Evolutionary conservation across 2,329 filamentous ascomycete genomes (phyloP).

Genomic region (Albifimbria verrucaria): DNA sequence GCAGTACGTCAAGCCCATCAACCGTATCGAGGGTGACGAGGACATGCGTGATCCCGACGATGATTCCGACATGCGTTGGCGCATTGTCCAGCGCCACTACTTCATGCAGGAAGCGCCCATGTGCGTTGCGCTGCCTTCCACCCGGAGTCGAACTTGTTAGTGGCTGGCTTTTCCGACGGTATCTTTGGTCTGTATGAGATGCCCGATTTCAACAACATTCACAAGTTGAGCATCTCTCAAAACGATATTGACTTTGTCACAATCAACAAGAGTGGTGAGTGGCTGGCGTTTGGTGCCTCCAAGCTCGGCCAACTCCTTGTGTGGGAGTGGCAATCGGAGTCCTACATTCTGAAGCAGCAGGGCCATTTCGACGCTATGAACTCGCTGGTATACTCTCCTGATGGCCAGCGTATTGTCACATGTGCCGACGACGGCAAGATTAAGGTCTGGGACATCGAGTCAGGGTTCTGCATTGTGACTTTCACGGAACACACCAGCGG

Average conservation of each 20-base stretch:
- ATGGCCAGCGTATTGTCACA: slow-evolving; percentile 89
- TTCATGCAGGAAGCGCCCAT: slow-evolving; percentile 87
- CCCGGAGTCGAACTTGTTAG: slow-evolving; percentile 81
- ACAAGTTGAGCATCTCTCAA: slow-evolving; percentile 89
- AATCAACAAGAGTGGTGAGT: slow-evolving; percentile 92
- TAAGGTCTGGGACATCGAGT: slow-evolving; percentile 96
- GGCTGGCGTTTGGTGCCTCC: slow-evolving; percentile 94
- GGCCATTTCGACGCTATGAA: slow-evolving; percentile 97
- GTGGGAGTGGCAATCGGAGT: slow-evolving; percentile 99
- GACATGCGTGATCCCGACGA: slow-evolving; percentile 59
- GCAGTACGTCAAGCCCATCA: slow-evolving; percentile 70
- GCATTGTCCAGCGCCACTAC: slow-evolving; percentile 86
- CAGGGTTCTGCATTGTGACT: slow-evolving; percentile 95
- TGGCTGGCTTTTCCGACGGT: slow-evolving; percentile 93
- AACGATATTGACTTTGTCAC: slow-evolving; percentile 94
- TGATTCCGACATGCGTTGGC: slow-evolving; percentile 73
- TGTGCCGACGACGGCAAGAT: slow-evolving; percentile 96
- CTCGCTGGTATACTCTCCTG: slow-evolving; percentile 85
- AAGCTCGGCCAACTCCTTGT: slow-evolving; percentile 94
- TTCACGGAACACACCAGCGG: slow-evolving; percentile 96
- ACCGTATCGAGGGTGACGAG: slow-evolving; percentile 53
- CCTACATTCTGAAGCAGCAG: slow-evolving; percentile 97
- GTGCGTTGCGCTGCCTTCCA: slow-evolving; percentile 92
- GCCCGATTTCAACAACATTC: slow-evolving; percentile 93
- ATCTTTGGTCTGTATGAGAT: slow-evolving; percentile 93